Conservation (phyloP, 2,329 filamentous ascomycete species). For the Pseudogymnoascus sp. region DNA sequence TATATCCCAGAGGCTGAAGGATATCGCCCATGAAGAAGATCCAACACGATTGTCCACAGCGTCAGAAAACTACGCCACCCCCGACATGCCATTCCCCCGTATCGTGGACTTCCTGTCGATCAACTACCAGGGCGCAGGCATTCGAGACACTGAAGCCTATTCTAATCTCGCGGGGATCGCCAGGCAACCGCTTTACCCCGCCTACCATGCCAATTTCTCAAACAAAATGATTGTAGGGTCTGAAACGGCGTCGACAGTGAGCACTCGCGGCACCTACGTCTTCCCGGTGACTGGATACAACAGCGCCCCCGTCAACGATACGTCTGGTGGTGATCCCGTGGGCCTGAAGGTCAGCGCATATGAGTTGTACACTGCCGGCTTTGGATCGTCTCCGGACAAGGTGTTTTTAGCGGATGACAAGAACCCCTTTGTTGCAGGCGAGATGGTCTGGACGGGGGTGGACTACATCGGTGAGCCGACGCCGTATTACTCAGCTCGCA, state of each 20-base stretch:
- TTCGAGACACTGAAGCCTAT: not conserved
- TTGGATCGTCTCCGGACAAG: slow-evolving; percentile 45
- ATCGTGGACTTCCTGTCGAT: slow-evolving; percentile 42
- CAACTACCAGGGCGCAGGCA: slow-evolving; percentile 50
- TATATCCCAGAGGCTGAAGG: slow-evolving; percentile 31
- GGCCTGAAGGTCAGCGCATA: slow-evolving; percentile 40
- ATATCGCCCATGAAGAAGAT: slow-evolving; percentile 41
- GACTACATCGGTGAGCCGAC: slow-evolving; percentile 46
- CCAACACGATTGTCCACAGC: slow-evolving; percentile 38
- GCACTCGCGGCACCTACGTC: slow-evolving; percentile 44
- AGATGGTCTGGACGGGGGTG: slow-evolving; percentile 46
- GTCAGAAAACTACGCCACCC: slow-evolving; percentile 40
- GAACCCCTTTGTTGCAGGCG: slow-evolving; percentile 44
- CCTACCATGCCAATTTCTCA: slow-evolving; percentile 39
- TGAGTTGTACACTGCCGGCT: slow-evolving; percentile 43
- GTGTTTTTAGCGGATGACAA: slow-evolving; percentile 44
- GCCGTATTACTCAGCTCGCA: slow-evolving; percentile 38
- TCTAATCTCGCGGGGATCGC: slow-evolving; percentile 25
- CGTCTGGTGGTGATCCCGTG: slow-evolving; percentile 33
- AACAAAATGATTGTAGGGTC: slow-evolving; percentile 40
- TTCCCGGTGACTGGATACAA: slow-evolving; percentile 41
- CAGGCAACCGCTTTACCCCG: slow-evolving; percentile 29
- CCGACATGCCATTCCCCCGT: slow-evolving; percentile 33
- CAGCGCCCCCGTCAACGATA: slow-evolving; percentile 33
- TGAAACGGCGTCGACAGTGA: slow-evolving; percentile 41